Base-by-base conservation (phyloP, 495 filamentous ascomycete genomes). In the Penicillium maclennaniae region DNA sequence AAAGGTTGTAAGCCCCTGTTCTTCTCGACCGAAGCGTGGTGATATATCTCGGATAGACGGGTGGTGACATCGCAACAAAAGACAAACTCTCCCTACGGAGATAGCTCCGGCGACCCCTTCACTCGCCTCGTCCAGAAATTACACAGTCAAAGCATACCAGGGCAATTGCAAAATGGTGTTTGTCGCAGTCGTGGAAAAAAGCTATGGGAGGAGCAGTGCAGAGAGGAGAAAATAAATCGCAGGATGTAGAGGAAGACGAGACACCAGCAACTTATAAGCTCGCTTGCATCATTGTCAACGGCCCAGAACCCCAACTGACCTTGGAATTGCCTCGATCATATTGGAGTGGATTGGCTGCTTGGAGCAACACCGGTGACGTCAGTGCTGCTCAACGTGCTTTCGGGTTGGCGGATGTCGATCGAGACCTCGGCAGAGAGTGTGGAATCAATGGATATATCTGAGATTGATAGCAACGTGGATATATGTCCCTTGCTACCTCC, bases 311-410 rank as follows among this genome's bases (percentile, higher is more conserved):
- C 10, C 10, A 7, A 1, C 7, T 7, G 31, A 34, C 31, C 10
- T 34, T 12, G 31, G 31, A 34, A 42, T 42, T 21, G 39, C 39
- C 17, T 42, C 9, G 6, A 17, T 42, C 39, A 20, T 10, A 42
- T 42, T 17, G 16, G 39, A 42, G 20, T 42, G 39, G 20, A 6
- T 19, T 42, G 39, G 7, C 20, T 20, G 42, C 42, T 27, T 44
- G 4, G 42, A 54, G 45, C 27, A 14, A 21, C 40, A 26, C 26
- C 28, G 3, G 45, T 62, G 59, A 62, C 59, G 59, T 62, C 59
- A 62, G 51, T 26, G 54, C 55, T 51, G 43, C 54, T 54, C 47
- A 45, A 56, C 25, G 5, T 16, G 31, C 16, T 27, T 17, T 40
- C 38, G 38, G 38, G 38, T 40, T 40, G 38, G 38, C 48, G 48